A percentile compares a stretch with the other conserved stretches of the same genome.
Conservation (phyloP, 768 basidiomycete species). For the Mycena chlorophos region DNA sequence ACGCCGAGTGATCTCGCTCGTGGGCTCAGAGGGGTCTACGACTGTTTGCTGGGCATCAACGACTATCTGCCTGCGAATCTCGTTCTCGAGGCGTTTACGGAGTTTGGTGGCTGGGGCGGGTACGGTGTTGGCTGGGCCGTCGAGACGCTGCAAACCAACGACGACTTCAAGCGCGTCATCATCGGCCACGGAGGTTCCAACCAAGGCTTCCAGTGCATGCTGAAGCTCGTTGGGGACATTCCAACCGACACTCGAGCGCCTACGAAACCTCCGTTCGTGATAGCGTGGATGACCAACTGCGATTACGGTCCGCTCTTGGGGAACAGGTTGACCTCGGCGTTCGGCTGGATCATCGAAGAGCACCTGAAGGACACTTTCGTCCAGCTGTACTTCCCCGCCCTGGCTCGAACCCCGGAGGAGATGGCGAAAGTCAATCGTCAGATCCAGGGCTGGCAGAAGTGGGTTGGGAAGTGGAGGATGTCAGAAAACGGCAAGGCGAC, state of each 20-base stretch:
- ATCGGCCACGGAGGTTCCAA: constrained; percentile 3
- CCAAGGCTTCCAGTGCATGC: constrained; percentile 3
- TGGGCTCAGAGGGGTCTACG: constrained; percentile 11
- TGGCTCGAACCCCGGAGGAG: constrained; percentile 3
- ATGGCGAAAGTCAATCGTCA: constrained; percentile 1
- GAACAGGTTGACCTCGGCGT: background rate
- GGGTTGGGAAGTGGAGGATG: constrained; percentile 8
- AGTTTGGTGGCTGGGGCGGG: constrained; percentile 6
- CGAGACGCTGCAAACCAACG: background rate
- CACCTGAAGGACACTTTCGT: background rate
- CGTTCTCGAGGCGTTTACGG: constrained; percentile 11
- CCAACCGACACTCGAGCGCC: background rate
- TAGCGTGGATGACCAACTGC: constrained; percentile 16
- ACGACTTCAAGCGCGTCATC: background rate
- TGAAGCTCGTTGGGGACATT: constrained; percentile 9
- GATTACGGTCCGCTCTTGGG: constrained; percentile 1
- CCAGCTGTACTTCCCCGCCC: constrained; percentile 4
- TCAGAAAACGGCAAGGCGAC: background rate
- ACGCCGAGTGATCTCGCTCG: constrained; percentile 9
- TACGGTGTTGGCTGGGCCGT: constrained; percentile 11
- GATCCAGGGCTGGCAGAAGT: constrained; percentile 10
- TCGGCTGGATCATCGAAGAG: constrained; percentile 10
- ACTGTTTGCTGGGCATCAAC: constrained; percentile 3
- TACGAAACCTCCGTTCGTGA: constrained; percentile 5
- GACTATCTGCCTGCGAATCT: constrained; percentile 9